These are phyloP conservation scores for Rhazya stricta DNA, from an alignment of 257 asterid species.

Conservation along the genomic window DNA sequence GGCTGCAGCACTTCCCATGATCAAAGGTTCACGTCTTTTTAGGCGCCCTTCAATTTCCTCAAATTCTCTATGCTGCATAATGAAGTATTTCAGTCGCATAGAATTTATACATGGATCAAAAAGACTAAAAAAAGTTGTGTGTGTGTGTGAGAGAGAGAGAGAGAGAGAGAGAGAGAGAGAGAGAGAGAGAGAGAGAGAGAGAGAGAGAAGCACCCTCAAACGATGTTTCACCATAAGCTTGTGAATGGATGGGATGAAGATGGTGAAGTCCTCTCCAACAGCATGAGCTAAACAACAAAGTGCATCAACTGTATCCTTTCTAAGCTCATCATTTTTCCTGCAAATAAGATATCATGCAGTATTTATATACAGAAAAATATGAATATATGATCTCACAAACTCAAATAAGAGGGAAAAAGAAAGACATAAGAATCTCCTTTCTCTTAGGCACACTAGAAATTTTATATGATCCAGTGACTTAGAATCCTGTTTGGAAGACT, in stretches of 20 bases:
- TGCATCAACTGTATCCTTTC: slow-evolving; percentile 92
- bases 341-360: slow-evolving; percentile 14
- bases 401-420: neutral
- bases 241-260: slow-evolving; percentile 84
- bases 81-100: slow-evolving; percentile 18
- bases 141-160: neutral
- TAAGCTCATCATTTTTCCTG: slow-evolving; percentile 88
- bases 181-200: neutral
- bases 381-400: neutral
- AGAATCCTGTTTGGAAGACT: neutral
- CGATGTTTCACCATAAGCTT: slow-evolving; percentile 85
- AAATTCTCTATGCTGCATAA: slow-evolving; percentile 81
- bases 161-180: neutral
- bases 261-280: slow-evolving; percentile 93
- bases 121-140: neutral
- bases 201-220: slow-evolving; percentile 47
- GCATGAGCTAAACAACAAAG: slow-evolving; percentile 93
- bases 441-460: neutral
- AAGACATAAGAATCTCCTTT: neutral
- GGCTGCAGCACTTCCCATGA: slow-evolving; percentile 51
- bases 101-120: slow-evolving; percentile 12
- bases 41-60: slow-evolving; percentile 82
- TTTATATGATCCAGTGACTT: neutral
- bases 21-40: slow-evolving; percentile 68
- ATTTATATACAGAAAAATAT: neutral